These are phyloP conservation scores for Ceratobasidium sp. DNA, from an alignment of 1,284 basidiomycete species.

Conservation along the genomic window DNA sequence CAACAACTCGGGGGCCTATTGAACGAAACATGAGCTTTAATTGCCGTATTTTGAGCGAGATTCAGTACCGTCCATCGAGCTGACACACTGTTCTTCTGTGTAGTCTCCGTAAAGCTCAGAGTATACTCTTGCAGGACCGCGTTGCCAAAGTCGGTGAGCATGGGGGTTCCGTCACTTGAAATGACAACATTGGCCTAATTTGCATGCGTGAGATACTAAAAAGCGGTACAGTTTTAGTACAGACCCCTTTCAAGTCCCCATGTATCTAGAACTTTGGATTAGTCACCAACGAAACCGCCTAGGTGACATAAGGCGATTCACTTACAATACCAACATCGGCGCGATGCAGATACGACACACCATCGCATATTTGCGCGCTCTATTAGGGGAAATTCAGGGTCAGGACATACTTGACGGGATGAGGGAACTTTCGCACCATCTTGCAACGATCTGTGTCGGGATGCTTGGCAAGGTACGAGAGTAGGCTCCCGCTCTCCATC, in stretches of 20 bases:
- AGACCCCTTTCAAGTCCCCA: slow-evolving; percentile 36
- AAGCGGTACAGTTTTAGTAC: not conserved
- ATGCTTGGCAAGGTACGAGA: not conserved
- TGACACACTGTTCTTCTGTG: not conserved
- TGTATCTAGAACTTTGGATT: not conserved
- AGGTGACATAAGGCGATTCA: not conserved
- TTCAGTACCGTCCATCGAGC: slow-evolving; percentile 10
- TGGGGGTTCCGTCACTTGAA: not conserved
- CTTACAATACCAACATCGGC: slow-evolving; percentile 19
- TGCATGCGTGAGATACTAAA: not conserved
- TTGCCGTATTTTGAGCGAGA: too few species aligned
- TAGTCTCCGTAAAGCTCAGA: not conserved
- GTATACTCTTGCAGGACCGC: not conserved
- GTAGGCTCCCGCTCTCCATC: slow-evolving; percentile 21
- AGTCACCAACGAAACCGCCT: not conserved
- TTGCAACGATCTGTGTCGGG: not conserved
- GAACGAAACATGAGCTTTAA: too few species aligned
- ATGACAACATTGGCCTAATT: slow-evolving; percentile 11
- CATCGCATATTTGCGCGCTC: slow-evolving; percentile 14
- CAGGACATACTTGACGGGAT: not conserved
- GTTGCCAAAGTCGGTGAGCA: slow-evolving; percentile 17
- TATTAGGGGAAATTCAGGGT: not conserved
- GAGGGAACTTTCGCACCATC: not conserved
- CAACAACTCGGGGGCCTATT: slow-evolving; percentile 8
- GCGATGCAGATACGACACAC: slow-evolving; percentile 8